phyloP scores from a whole-genome alignment of 2,329 filamentous ascomycete species.

The Didymella glomerata region DNA sequence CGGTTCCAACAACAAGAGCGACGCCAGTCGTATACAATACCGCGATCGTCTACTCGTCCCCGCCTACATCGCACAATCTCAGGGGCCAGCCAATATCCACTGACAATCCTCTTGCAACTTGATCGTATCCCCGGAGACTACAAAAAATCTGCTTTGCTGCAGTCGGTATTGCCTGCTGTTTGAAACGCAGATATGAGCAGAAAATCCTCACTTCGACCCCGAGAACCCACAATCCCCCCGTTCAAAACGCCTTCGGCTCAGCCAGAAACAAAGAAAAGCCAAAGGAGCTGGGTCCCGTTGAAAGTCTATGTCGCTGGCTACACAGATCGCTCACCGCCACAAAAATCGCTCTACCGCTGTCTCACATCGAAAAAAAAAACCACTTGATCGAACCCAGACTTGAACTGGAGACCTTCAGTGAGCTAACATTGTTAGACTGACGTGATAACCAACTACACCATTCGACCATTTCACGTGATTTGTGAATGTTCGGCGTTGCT shows the following conservation, averaged over 20 bases:
- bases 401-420: slow-evolving; percentile 31
- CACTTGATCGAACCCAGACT: slow-evolving; percentile 30
- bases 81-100: neutral
- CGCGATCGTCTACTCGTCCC: no score
- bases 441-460: slow-evolving; percentile 59
- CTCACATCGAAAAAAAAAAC: slow-evolving; percentile 12
- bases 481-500: neutral
- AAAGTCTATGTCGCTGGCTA: neutral
- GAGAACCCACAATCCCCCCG: no score
- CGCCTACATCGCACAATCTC: neutral
- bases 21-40: no score
- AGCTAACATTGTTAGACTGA: slow-evolving; percentile 54
- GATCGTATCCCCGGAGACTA: neutral
- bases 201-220: no score
- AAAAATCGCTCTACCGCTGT: neutral
- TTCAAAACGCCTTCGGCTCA: neutral
- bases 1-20: no score
- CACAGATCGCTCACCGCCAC: neutral
- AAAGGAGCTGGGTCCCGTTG: neutral
- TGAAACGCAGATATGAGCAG: neutral
- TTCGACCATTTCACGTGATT: slow-evolving; percentile 17
- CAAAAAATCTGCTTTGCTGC: neutral
- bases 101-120: neutral
- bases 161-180: neutral
- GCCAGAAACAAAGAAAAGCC: neutral